Evolutionary conservation across 495 filamentous ascomycete genomes (phyloP).

Genomic region (Amorphotheca resinae): DNA sequence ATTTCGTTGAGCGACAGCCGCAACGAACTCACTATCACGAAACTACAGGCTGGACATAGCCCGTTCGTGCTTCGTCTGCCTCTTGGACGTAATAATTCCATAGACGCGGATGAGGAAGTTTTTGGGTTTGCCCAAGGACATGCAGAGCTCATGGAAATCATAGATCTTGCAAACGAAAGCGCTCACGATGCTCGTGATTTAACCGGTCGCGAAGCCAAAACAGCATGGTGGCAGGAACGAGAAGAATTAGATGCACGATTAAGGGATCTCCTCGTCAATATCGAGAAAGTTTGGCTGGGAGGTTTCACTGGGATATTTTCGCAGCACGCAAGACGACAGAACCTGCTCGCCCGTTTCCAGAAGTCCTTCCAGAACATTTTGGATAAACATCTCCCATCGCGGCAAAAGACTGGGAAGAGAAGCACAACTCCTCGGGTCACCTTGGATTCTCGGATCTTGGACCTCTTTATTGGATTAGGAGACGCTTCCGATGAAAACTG

Average conservation of each 20-base stretch:
- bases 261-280: conserved; percentile 64
- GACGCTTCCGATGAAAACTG: conserved; percentile 48
- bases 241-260: conserved; percentile 67
- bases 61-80: conserved; percentile 83
- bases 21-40: conserved; percentile 73
- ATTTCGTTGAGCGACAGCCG: conserved; percentile 66
- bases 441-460: conserved; percentile 66
- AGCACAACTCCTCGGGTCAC: conserved; percentile 35
- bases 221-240: conserved; percentile 79
- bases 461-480: conserved; percentile 78
- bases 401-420: conserved; percentile 46
- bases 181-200: conserved; percentile 60
- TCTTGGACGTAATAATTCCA: conserved; percentile 62
- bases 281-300: conserved; percentile 89
- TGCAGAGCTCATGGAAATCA: conserved; percentile 69
- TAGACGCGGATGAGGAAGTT: conserved; percentile 66
- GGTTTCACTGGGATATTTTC: conserved; percentile 89
- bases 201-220: conserved; percentile 48
- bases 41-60: conserved; percentile 54
- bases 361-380: conserved; percentile 69
- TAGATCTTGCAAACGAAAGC: conserved; percentile 63
- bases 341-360: conserved; percentile 60
- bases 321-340: conserved; percentile 43
- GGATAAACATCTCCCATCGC: conserved; percentile 78
- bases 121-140: conserved; percentile 74